Conservation (phyloP, 2,329 filamentous ascomycete species). For the Diaporthe capsici region DNA sequence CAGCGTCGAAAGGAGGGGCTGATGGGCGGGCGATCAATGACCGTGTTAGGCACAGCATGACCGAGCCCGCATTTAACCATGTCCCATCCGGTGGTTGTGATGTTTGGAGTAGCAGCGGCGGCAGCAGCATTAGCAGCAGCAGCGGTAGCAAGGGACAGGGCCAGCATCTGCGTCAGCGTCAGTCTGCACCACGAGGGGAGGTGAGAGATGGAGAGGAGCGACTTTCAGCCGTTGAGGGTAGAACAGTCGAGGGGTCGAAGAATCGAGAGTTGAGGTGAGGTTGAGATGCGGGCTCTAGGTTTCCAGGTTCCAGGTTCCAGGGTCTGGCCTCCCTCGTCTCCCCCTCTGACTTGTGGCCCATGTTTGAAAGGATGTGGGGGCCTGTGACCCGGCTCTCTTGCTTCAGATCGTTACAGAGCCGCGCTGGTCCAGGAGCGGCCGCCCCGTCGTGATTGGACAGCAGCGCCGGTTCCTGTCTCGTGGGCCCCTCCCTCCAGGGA, state of each 20-base stretch:
- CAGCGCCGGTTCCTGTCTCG: slow-evolving; percentile 34
- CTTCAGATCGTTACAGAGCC: slow-evolving; percentile 43
- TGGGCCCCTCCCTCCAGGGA: slow-evolving; percentile 31
- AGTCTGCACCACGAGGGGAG: background rate
- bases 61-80: slow-evolving; percentile 23
- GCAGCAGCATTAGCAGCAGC: background rate
- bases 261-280: background rate
- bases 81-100: background rate
- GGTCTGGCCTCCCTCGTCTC: background rate
- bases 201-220: background rate
- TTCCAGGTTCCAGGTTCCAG: slow-evolving; percentile 15
- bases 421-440: slow-evolving; percentile 24
- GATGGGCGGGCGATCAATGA: slow-evolving; percentile 26
- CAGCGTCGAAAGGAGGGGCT: background rate
- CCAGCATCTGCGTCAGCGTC: no score
- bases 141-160: no score
- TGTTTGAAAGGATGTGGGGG: slow-evolving; percentile 38
- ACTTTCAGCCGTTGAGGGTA: background rate
- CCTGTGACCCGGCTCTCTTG: slow-evolving; percentile 33
- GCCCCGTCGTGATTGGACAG: slow-evolving; percentile 36
- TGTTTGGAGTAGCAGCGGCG: slow-evolving; percentile 23
- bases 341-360: slow-evolving; percentile 21
- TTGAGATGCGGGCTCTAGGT: slow-evolving; percentile 1
- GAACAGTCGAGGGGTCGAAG: background rate
- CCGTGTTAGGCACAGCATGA: slow-evolving; percentile 23